phyloP scores from a whole-genome alignment of 106 monocot genomes.

The Iris macrosiphon region DNA sequence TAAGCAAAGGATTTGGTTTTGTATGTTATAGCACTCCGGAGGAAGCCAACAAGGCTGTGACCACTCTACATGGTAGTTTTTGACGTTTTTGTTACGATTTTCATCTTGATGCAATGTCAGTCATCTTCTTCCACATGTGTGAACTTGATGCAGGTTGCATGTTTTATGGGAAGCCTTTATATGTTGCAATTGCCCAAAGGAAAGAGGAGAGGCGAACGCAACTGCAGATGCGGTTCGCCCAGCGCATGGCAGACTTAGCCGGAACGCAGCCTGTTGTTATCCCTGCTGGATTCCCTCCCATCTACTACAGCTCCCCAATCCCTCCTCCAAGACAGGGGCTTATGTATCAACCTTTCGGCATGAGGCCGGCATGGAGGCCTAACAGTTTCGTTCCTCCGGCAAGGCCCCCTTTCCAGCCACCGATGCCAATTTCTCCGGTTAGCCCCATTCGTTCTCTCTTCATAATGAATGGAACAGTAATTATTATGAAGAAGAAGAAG shows the following conservation, averaged over 20 bases:
- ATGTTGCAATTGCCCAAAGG: slow-evolving; percentile 77
- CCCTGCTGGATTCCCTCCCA: slow-evolving; percentile 38
- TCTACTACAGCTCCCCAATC: slow-evolving; percentile 37
- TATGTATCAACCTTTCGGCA: slow-evolving; percentile 34
- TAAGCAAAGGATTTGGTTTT: slow-evolving; percentile 83
- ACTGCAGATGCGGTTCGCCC: slow-evolving; percentile 46
- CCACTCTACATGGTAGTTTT: slow-evolving; percentile 51
- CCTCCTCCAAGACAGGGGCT: slow-evolving; percentile 33
- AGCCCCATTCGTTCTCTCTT: slow-evolving; percentile 7
- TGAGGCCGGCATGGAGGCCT: slow-evolving; percentile 43
- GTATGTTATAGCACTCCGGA: slow-evolving; percentile 50
- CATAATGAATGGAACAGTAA: too few relatives aligned
- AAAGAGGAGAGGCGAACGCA: slow-evolving; percentile 59
- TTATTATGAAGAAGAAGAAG: background rate
- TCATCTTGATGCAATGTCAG: background rate
- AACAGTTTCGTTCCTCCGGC: slow-evolving; percentile 30
- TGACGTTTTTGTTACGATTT: background rate
- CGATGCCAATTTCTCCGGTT: slow-evolving; percentile 36
- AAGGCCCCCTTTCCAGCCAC: slow-evolving; percentile 43
- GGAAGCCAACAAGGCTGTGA: slow-evolving; percentile 51
- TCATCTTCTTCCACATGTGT: background rate
- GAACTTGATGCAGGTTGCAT: slow-evolving; percentile 48
- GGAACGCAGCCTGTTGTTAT: slow-evolving; percentile 24
- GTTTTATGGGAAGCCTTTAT: slow-evolving; percentile 87
- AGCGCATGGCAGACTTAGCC: slow-evolving; percentile 26